phyloP scores from a whole-genome alignment of 2,329 filamentous ascomycete species.

The Colletotrichum tanaceti region DNA sequence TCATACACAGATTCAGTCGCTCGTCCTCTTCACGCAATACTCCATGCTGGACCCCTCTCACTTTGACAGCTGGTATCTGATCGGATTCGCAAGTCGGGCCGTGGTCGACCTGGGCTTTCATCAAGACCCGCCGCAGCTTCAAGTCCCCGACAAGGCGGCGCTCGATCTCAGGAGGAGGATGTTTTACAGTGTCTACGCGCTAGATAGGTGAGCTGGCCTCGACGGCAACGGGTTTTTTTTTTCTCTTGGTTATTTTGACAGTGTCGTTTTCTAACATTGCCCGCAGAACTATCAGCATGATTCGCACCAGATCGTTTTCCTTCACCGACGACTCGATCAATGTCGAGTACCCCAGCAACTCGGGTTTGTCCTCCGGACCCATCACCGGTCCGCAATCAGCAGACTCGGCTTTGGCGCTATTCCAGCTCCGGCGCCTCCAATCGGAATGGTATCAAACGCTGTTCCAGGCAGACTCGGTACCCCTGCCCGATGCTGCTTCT shows the following conservation, averaged over 20 bases:
- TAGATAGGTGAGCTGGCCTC: constrained; percentile 75
- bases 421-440: constrained; percentile 85
- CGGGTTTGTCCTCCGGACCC: constrained; percentile 55
- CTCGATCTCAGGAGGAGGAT: constrained; percentile 84
- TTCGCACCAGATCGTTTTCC: constrained; percentile 87
- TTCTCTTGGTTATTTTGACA: too few relatives aligned
- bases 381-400: constrained; percentile 63
- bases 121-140: constrained; percentile 83
- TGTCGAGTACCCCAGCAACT: constrained; percentile 76
- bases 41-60: constrained; percentile 89
- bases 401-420: constrained; percentile 80
- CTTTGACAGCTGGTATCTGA: constrained; percentile 93
- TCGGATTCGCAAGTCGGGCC: constrained; percentile 88
- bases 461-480: constrained; percentile 79
- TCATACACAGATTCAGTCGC: constrained; percentile 85
- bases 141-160: constrained; percentile 73
- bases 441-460: constrained; percentile 91
- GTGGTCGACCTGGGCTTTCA: constrained; percentile 92
- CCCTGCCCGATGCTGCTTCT: constrained; percentile 74
- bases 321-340: constrained; percentile 91
- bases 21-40: constrained; percentile 88
- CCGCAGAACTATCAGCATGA: constrained; percentile 83
- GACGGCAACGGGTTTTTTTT: not conserved
- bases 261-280: constrained; percentile 26
- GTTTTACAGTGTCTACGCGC: constrained; percentile 89